Evolutionary conservation across 305 asterid species (phyloP), one percentile per base, ranked within the genome.

Genomic region (Withania somnifera): DNA sequence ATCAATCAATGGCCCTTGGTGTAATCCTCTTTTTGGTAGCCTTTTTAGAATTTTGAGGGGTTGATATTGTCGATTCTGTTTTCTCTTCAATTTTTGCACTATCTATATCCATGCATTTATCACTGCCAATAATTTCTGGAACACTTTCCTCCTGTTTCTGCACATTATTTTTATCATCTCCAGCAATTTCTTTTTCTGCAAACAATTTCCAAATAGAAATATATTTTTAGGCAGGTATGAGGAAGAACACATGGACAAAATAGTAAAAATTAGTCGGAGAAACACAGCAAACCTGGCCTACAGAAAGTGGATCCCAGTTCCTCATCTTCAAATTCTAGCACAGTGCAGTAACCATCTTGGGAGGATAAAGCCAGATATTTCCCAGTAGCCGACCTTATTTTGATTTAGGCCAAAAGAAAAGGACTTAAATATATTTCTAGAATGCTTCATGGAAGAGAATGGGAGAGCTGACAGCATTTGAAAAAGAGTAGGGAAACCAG

Each of bases 341-440:
- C 93, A 17, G 98, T 91, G 86, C 99, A 96, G 89, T 92, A 96
- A 47, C 98, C 99, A 85, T 96, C 99, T 90, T 92, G 98, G 78
- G 99, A 96, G 57, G 99, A 93, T 63, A 93, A 69, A 15, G 88
- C 95, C 87, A 96, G 81, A 83, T 87, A 92, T 84, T 91, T 92
- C 14, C 97, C 98, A 42, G 87, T 82, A 53, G 93, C 89, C 56
- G 99, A 94, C 76, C 76, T 66, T 66, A 64, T 34, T 32, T 64
- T 32, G 75, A 64, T 32, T 64, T 64, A 64, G 14, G 14, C 20
- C 75, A 50, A 50, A 26, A 26, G 66, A 63, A 24, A 1, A 13
- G 68, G 28, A 58, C 73, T 52, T 5, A 15, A 79, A 57, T 22
- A 32, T 28, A 58, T 58, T 30, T 11, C 7, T 15, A 71, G 45